Percentiles rank a stretch among this genome's conserved stretches.
Evolutionary conservation across 768 basidiomycete species (phyloP).

Genomic region (Rickenella mellea): DNA sequence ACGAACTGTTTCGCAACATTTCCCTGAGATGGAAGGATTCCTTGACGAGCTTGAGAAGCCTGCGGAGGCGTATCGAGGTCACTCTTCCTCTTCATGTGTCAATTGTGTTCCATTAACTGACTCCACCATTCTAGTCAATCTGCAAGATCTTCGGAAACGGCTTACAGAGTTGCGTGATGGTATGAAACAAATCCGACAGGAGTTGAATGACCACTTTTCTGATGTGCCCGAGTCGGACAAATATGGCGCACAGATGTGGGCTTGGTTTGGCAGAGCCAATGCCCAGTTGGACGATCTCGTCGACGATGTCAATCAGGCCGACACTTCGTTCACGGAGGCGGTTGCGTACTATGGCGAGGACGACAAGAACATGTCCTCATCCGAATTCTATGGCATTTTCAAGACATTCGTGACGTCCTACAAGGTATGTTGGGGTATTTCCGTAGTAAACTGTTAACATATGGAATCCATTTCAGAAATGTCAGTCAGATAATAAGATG

Average conservation of each 20-base stretch:
- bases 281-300: slow-evolving; percentile 71
- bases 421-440: slow-evolving; percentile 37
- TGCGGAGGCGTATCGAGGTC: slow-evolving; percentile 88
- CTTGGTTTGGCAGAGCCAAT: slow-evolving; percentile 70
- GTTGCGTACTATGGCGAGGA: slow-evolving; percentile 92
- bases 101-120: slow-evolving; percentile 6
- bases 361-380: slow-evolving; percentile 72
- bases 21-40: slow-evolving; percentile 81
- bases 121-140: slow-evolving; percentile 48
- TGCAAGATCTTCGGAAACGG: slow-evolving; percentile 77
- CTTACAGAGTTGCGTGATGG: slow-evolving; percentile 65
- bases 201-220: slow-evolving; percentile 71
- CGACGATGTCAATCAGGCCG: slow-evolving; percentile 83
- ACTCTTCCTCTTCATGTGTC: slow-evolving; percentile 7
- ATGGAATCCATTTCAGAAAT: slow-evolving; percentile 76
- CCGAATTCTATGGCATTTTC: slow-evolving; percentile 95
- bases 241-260: slow-evolving; percentile 89
- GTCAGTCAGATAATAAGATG: slow-evolving; percentile 69
- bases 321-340: slow-evolving; percentile 75
- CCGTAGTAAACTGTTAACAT: slow-evolving; percentile 2
- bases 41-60: slow-evolving; percentile 83
- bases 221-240: slow-evolving; percentile 62
- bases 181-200: slow-evolving; percentile 69
- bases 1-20: slow-evolving; percentile 77
- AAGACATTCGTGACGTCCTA: slow-evolving; percentile 96